phyloP scores from a whole-genome alignment of 2,329 filamentous ascomycete genomes.

The Pseudogymnoascus sp. region DNA sequence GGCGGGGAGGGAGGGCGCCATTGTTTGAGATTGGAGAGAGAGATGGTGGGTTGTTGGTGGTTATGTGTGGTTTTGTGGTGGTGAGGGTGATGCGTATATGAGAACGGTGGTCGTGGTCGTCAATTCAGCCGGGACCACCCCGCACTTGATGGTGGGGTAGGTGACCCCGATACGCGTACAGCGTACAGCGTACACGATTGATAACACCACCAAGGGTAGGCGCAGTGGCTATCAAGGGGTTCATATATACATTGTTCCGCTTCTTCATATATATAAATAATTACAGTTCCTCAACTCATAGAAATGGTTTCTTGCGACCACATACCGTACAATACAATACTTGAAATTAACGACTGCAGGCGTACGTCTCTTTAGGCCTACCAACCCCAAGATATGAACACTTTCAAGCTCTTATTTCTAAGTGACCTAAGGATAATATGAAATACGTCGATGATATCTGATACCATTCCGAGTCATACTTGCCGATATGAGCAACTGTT shows the following conservation, averaged over 20 bases:
- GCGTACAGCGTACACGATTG: no score
- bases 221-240: not conserved
- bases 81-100: not conserved
- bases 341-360: not conserved
- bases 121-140: not conserved
- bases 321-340: not conserved
- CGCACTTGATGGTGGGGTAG: not conserved
- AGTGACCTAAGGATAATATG: not conserved
- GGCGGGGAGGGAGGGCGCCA: constrained; percentile 2
- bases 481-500: no score
- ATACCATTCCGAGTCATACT: not conserved
- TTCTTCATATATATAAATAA: not conserved
- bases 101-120: not conserved
- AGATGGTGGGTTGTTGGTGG: not conserved
- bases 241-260: not conserved
- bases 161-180: not conserved
- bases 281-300: not conserved
- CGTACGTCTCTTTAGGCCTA: not conserved
- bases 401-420: not conserved
- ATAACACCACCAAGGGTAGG: not conserved
- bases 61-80: not conserved
- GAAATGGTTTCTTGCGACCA: not conserved
- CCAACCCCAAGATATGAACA: not conserved
- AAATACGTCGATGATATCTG: not conserved
- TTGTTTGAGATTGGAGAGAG: not conserved